Percentiles rank a stretch among this genome's conserved stretches.
These are phyloP conservation scores for Eleusine coracana DNA, from an alignment of 176 grass and related monocot species.

Conservation along the genomic window DNA sequence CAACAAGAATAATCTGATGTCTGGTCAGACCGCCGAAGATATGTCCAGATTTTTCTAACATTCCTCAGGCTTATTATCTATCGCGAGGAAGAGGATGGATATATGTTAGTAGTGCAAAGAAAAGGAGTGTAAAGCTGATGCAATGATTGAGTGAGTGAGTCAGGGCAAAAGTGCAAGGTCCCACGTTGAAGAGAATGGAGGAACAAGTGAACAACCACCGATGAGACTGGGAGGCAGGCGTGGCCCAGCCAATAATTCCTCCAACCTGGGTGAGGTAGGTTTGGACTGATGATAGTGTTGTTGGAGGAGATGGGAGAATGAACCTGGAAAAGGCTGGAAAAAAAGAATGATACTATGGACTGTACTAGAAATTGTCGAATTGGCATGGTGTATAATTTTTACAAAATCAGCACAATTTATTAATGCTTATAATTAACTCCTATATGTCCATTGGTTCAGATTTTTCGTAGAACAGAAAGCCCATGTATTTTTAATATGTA, in stretches of 20 bases:
- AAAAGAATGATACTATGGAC: background rate
- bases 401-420: background rate
- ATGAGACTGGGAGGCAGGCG: slow-evolving; percentile 20
- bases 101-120: background rate
- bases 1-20: too few relatives aligned
- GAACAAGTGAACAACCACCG: slow-evolving; percentile 30
- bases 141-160: slow-evolving; percentile 38
- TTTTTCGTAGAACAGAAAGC: background rate
- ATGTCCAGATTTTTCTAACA: background rate
- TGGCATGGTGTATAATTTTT: background rate
- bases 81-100: background rate
- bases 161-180: slow-evolving; percentile 31
- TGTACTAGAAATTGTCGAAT: background rate
- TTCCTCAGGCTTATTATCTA: background rate
- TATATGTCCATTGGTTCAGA: background rate
- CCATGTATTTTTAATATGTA: background rate
- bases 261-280: slow-evolving; percentile 42
- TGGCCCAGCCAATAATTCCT: slow-evolving; percentile 56
- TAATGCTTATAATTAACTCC: too few relatives aligned
- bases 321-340: slow-evolving; percentile 9
- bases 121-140: background rate
- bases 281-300: slow-evolving; percentile 25
- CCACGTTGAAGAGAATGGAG: slow-evolving; percentile 32
- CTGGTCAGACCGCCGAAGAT: slow-evolving; percentile 18
- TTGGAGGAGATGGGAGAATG: slow-evolving; percentile 19